These are phyloP conservation scores for Gelatoporia subvermispora DNA, from an alignment of 768 basidiomycete species.

Conservation along the genomic window DNA sequence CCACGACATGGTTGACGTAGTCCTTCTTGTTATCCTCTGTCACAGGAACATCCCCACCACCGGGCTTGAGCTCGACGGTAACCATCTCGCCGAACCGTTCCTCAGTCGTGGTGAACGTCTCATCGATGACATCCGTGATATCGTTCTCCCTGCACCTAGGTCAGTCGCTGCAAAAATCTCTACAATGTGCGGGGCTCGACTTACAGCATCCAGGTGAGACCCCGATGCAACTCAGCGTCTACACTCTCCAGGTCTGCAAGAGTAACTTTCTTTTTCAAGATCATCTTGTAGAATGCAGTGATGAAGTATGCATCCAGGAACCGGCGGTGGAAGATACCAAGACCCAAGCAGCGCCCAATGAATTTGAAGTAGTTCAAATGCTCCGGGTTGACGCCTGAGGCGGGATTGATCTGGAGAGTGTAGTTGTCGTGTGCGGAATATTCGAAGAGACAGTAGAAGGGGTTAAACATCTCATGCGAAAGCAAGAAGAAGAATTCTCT, in stretches of 20 bases:
- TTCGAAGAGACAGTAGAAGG: conserved; percentile 99
- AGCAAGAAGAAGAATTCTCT: conserved; percentile 99
- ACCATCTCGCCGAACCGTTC: conserved; percentile 99
- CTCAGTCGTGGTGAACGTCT: conserved; percentile 95
- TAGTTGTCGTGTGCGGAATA: conserved; percentile 99
- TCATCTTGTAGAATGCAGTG: conserved; percentile 99
- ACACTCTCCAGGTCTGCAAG: conserved; percentile 93
- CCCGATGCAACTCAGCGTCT: conserved; percentile 90
- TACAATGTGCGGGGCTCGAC: conserved; percentile 27
- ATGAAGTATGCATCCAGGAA: conserved; percentile 99
- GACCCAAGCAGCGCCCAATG: conserved; percentile 90
- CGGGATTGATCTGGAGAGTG: conserved; percentile 98
- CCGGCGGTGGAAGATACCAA: conserved; percentile 98
- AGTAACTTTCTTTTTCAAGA: conserved; percentile 94
- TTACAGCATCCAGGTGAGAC: conserved; percentile 98
- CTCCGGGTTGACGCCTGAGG: conserved; percentile 96
- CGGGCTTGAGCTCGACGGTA: conserved; percentile 90
- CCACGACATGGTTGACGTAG: conserved; percentile 90
- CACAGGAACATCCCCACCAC: conserved; percentile 80
- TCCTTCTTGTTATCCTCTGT: conserved; percentile 99
- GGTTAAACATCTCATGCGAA: conserved; percentile 99
- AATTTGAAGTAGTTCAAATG: conserved; percentile 99
- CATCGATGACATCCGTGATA: conserved; percentile 96
- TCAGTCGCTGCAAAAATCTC: conserved; percentile 8
- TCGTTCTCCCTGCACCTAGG: conserved; percentile 78